Evolutionary conservation across 2,329 filamentous ascomycete species (phyloP).

Genomic region (Ophiostoma sp.): DNA sequence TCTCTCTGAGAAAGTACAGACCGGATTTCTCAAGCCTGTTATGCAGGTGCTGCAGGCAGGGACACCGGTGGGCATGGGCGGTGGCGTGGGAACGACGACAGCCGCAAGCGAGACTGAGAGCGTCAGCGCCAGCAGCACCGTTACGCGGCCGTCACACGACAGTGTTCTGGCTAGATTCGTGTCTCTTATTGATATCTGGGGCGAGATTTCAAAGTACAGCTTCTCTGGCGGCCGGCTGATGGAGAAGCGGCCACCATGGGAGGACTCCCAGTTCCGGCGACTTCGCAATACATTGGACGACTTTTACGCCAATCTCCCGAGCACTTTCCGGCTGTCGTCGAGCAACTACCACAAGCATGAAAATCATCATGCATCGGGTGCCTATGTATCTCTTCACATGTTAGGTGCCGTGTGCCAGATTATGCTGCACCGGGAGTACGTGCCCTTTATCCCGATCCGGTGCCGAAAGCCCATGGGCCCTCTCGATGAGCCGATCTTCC

Average conservation of each 20-base stretch:
- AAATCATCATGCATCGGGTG: slow-evolving; percentile 56
- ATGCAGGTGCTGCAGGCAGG: not conserved
- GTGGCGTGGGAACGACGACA: not conserved
- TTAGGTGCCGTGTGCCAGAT: slow-evolving; percentile 61
- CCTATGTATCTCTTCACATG: slow-evolving; percentile 63
- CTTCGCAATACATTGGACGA: slow-evolving; percentile 47
- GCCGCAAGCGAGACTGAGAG: not conserved
- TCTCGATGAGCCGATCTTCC: slow-evolving; percentile 53
- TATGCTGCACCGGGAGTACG: slow-evolving; percentile 63
- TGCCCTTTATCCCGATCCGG: slow-evolving; percentile 60
- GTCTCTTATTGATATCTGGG: slow-evolving; percentile 55
- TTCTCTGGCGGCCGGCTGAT: slow-evolving; percentile 48
- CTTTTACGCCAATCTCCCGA: slow-evolving; percentile 52
- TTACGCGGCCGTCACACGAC: slow-evolving; percentile 34
- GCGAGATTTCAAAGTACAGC: slow-evolving; percentile 53
- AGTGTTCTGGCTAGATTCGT: slow-evolving; percentile 51
- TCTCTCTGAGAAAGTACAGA: slow-evolving; percentile 53
- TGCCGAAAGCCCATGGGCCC: slow-evolving; percentile 49
- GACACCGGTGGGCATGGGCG: not conserved
- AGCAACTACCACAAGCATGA: slow-evolving; percentile 63
- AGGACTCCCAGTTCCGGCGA: slow-evolving; percentile 48
- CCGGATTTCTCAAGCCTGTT: slow-evolving; percentile 42
- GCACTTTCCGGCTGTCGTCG: slow-evolving; percentile 52
- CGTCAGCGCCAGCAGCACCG: not conserved
- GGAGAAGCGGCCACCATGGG: slow-evolving; percentile 55